These are phyloP conservation scores for Hypoxylon sp. DNA, from an alignment of 2,329 filamentous ascomycete genomes.

Conservation along the genomic window DNA sequence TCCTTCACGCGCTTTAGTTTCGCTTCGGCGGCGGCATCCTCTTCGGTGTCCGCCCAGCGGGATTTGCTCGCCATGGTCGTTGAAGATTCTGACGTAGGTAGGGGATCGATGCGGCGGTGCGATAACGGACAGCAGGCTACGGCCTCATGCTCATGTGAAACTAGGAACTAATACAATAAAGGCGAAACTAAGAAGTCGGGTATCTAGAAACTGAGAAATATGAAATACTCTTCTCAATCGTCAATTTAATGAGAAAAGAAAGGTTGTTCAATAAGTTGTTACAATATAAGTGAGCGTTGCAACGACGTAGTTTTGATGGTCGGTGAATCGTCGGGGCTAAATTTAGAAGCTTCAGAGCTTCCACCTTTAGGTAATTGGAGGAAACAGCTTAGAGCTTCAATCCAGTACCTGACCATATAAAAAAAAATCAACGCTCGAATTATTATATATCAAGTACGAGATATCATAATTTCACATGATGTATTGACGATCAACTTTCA, in stretches of 20 bases:
- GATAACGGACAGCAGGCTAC: constrained; percentile 7
- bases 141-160: constrained; percentile 3
- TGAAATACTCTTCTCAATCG: neutral
- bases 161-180: neutral
- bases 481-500: constrained; percentile 4
- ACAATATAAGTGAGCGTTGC: constrained; percentile 8
- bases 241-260: neutral
- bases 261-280: constrained; percentile 2
- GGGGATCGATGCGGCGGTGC: constrained; percentile 11
- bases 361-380: constrained; percentile 22
- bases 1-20: constrained; percentile 86
- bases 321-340: constrained; percentile 47
- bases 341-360: constrained; percentile 35
- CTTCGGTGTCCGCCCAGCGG: constrained; percentile 88
- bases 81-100: constrained; percentile 11
- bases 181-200: neutral
- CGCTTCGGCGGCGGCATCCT: constrained; percentile 80
- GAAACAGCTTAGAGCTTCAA: constrained; percentile 23
- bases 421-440: neutral
- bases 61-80: constrained; percentile 75
- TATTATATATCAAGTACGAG: neutral
- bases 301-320: constrained; percentile 33
- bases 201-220: neutral
- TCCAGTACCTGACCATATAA: neutral
- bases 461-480: constrained; percentile 5